These are phyloP conservation scores for Colletotrichum gigasporum DNA, from an alignment of 2,329 filamentous ascomycete genomes.

Conservation along the genomic window DNA sequence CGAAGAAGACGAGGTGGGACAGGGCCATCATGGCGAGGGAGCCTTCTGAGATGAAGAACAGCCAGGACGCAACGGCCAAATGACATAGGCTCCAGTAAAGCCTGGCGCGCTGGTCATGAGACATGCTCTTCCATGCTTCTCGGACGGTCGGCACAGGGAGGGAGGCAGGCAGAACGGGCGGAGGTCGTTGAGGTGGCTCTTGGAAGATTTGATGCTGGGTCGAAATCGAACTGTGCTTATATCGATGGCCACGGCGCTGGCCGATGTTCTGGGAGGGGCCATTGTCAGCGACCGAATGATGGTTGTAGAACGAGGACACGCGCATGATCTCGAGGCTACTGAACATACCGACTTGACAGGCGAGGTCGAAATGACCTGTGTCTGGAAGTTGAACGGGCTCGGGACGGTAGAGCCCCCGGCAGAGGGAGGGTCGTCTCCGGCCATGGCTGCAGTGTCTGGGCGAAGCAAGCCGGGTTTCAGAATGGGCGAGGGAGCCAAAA, in stretches of 20 bases:
- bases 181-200: constrained; percentile 85
- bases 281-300: constrained; percentile 17
- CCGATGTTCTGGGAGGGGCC: constrained; percentile 75
- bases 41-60: constrained; percentile 86
- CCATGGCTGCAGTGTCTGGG: constrained; percentile 44
- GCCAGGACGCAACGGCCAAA: constrained; percentile 81
- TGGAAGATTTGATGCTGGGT: constrained; percentile 92
- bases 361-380: constrained; percentile 77
- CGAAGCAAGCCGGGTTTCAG: constrained; percentile 31
- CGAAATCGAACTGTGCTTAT: constrained; percentile 96
- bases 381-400: constrained; percentile 95
- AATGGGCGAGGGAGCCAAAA: constrained; percentile 16
- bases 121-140: constrained; percentile 92
- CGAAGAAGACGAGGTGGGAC: constrained; percentile 93
- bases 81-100: constrained; percentile 93
- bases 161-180: constrained; percentile 88
- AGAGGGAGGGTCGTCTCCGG: constrained; percentile 39
- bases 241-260: constrained; percentile 93
- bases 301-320: not conserved
- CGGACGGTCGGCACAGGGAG: constrained; percentile 89
- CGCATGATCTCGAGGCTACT: not conserved
- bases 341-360: constrained; percentile 79
- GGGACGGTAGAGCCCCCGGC: constrained; percentile 44
- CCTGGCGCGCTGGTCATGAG: constrained; percentile 82
- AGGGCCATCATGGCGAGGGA: constrained; percentile 92